Evolutionary conservation across 2,329 filamentous ascomycete genomes (phyloP).

Genomic region (Phaeophleospora eucalypticola): DNA sequence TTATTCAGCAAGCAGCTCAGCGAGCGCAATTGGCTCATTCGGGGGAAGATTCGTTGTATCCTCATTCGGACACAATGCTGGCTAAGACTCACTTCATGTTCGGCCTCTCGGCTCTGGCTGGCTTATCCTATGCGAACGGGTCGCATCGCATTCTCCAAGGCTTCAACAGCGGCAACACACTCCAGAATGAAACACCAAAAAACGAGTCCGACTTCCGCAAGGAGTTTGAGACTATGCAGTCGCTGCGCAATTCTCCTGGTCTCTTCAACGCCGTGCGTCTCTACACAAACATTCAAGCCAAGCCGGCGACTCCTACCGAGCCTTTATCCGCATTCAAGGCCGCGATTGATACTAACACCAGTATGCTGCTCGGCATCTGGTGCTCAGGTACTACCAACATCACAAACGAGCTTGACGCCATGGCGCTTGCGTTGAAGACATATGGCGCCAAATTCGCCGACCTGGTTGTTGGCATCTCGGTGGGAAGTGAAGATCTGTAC

Average conservation of each 20-base stretch:
- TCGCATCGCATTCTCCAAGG: too few species aligned
- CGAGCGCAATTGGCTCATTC: too few species aligned
- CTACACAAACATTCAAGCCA: slow-evolving; percentile 58
- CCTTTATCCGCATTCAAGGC: slow-evolving; percentile 70
- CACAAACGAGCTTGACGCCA: slow-evolving; percentile 68
- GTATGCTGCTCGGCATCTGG: slow-evolving; percentile 79
- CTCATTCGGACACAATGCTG: too few species aligned
- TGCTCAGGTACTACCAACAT: slow-evolving; percentile 50
- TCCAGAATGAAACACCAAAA: slow-evolving; percentile 6
- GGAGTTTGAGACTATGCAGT: slow-evolving; percentile 62
- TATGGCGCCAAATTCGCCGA: slow-evolving; percentile 62
- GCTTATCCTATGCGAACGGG: neutral
- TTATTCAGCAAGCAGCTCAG: too few species aligned
- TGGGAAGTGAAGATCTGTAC: slow-evolving; percentile 76
- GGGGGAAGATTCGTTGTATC: too few species aligned
- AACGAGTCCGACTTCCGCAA: slow-evolving; percentile 53
- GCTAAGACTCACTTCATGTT: too few species aligned
- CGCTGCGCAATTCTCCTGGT: slow-evolving; percentile 58
- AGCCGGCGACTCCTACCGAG: slow-evolving; percentile 58
- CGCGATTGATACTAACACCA: slow-evolving; percentile 74
- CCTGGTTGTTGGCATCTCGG: slow-evolving; percentile 70
- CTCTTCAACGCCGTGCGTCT: slow-evolving; percentile 64
- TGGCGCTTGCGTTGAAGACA: slow-evolving; percentile 63
- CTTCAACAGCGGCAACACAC: slow-evolving; percentile 14
- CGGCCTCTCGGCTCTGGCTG: neutral